These are phyloP conservation scores for Hamigera avellanea DNA, from an alignment of 495 filamentous ascomycete species.

Conservation along the genomic window DNA sequence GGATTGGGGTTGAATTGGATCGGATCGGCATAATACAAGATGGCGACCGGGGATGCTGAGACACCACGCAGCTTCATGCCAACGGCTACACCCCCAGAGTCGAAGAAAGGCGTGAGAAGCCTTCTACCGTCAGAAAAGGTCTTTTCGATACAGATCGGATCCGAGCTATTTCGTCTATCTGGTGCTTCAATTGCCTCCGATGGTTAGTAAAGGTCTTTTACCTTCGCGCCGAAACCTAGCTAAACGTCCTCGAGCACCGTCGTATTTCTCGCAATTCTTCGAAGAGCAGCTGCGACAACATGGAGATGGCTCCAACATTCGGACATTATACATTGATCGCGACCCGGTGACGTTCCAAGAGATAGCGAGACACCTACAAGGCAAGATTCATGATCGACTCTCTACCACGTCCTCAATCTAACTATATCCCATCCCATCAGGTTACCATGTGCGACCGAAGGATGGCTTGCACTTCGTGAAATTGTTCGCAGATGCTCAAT, in stretches of 20 bases:
- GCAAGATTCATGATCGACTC: conserved; percentile 12
- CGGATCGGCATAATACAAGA: too few relatives aligned
- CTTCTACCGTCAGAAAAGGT: conserved; percentile 51
- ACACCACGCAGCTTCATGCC: too few relatives aligned
- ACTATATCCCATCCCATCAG: conserved; percentile 15
- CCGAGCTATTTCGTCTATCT: conserved; percentile 80
- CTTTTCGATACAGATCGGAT: conserved; percentile 91
- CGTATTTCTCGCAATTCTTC: conserved; percentile 96
- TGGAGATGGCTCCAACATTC: conserved; percentile 40
- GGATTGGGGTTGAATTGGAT: too few relatives aligned
- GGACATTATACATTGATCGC: conserved; percentile 88
- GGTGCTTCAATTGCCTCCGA: conserved; percentile 93
- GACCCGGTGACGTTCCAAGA: conserved; percentile 85
- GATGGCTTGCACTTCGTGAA: conserved; percentile 81
- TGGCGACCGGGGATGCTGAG: too few relatives aligned
- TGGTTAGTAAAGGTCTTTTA: conserved; percentile 49
- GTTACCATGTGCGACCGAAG: conserved; percentile 77
- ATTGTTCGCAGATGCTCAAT: conserved; percentile 90
- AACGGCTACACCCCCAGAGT: background rate
- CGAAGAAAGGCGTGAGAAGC: conserved; percentile 5
- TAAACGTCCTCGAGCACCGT: conserved; percentile 69
- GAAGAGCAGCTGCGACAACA: conserved; percentile 63
- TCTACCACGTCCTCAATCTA: too few relatives aligned
- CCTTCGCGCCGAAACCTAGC: conserved; percentile 6
- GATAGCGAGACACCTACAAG: conserved; percentile 85